Base-by-base conservation (phyloP, 192 early-diverging fungal species). In the Gaertneriomyces semiglobifer region DNA sequence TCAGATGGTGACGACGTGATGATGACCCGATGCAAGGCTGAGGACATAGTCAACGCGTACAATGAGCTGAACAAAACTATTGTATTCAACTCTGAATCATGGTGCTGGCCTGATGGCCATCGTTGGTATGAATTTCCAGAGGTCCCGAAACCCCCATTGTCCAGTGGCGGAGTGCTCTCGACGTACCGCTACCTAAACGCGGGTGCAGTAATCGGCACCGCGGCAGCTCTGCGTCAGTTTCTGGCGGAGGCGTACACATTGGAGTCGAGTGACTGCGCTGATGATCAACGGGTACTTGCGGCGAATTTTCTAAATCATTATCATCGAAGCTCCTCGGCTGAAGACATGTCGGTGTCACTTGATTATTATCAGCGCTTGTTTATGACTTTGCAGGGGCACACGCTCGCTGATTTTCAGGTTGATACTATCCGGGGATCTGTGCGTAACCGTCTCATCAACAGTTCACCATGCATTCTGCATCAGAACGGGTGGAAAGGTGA, bases 181-280 rank as follows among this genome's bases (percentile, higher is more conserved):
- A 4, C n/a, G 6, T 16, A 47, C 12, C 33, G 60, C 11, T 62
- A 62, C 60, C 60, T 62, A 0, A 62, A 62, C 44, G 60, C 60
- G 41, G 60, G 60, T 7, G 45, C 60, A 46, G 44, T 62, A n/a
- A 62, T 62, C 12, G 60, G 60, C 60, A 50, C 33, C 44, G 60
- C 39, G 5, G 39, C n/a, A n/a, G 41, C n/a, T 16, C 44, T 62
- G n/a, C 60, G 33, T 16, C 14, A 42, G 41, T 62, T 58, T 39
- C 56, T 58, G 14, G 56, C 56, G 5, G 18, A 58, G 14, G n/a
- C 56, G 14, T 58, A 58, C 44, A 12, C 12, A 16, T n/a, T 20
- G 5, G 56, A 38, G 5, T 14, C 16, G 2, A 33, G 18, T 44
- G 60, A 62, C 38, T 62, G 33, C 12, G 60, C 33, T n/a, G 60